Evolutionary conservation across 2,329 filamentous ascomycete species (phyloP).

Genomic region (Ophiosphaerella herpotricha): DNA sequence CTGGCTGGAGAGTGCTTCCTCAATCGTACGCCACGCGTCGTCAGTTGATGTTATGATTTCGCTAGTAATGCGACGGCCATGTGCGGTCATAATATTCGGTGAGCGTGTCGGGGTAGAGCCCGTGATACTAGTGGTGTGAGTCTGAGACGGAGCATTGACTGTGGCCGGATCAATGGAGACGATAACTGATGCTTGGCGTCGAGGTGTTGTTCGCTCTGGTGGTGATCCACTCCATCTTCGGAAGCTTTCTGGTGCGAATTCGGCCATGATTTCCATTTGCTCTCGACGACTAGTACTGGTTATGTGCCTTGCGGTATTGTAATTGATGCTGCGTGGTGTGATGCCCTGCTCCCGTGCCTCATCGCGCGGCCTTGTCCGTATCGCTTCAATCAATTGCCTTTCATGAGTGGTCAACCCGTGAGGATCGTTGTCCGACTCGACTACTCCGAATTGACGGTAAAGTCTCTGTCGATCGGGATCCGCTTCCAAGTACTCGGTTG

Average conservation of each 20-base stretch:
- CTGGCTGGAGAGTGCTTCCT: slow-evolving; percentile 51
- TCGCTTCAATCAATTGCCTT: slow-evolving; percentile 52
- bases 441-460: slow-evolving; percentile 42
- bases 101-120: slow-evolving; percentile 36
- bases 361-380: slow-evolving; percentile 50
- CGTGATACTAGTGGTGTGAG: slow-evolving; percentile 32
- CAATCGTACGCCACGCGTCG: slow-evolving; percentile 55
- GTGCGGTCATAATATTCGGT: slow-evolving; percentile 37
- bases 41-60: slow-evolving; percentile 41
- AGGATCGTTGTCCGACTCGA: slow-evolving; percentile 51
- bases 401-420: slow-evolving; percentile 53
- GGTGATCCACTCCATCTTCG: slow-evolving; percentile 20
- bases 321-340: slow-evolving; percentile 50
- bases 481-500: slow-evolving; percentile 51
- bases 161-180: slow-evolving; percentile 39
- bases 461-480: slow-evolving; percentile 39
- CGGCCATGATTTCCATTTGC: slow-evolving; percentile 24
- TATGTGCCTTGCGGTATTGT: slow-evolving; percentile 37
- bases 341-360: slow-evolving; percentile 46
- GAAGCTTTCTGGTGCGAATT: slow-evolving; percentile 31
- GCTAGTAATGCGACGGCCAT: slow-evolving; percentile 33
- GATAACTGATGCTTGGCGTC: slow-evolving; percentile 48
- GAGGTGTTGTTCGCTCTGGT: slow-evolving; percentile 33
- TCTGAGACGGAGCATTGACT: slow-evolving; percentile 21
- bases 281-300: slow-evolving; percentile 29